Base-by-base conservation (phyloP, 805 yeast genomes). In the Lipomyces mesembrius region DNA sequence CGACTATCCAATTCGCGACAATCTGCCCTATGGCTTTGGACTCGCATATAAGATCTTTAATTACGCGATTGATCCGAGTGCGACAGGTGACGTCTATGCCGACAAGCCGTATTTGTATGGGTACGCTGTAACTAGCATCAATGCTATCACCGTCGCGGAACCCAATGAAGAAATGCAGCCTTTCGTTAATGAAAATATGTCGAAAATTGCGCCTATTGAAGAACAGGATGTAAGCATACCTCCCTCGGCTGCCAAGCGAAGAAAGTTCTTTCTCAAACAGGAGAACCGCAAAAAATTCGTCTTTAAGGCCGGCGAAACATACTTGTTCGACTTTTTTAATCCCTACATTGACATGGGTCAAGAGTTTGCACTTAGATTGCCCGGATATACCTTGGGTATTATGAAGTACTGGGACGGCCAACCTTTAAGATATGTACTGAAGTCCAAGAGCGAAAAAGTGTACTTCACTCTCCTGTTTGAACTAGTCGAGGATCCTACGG, bases 61-160 rank as follows among this genome's bases (percentile, higher is more conserved):
- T 57, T 79, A 83, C 80, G 80, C 82, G 68, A 83, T 88, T 57
- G 89, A 87, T 74, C 87, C 88, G n/a, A 84, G 88, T 27, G 85
- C 87, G 9, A 83, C 82, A 39, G 90, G 88, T 3, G 91, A 88
- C 72, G 76, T 86, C 2, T 86, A 85, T 72, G 78, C 79, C 43
- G 90, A 87, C 56, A 80, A 81, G 71, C 92, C 92, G 1, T 88
- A 78, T 73, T 75, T 88, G 14, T 88, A 87, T 70, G 91, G 91
- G 0, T 81, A 84, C 55, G 88, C 85, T 0, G 76, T 87, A 66
- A 82, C 86, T 60, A 84, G 88, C 61, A 83, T 88, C 73, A 86
- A 87, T 25, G 79, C 77, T 56, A 77, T 88, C 53, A 76, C 80
- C 5, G 76, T 74, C 29, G 62, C 32, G 63, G 59, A 29, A 3